Conservation (phyloP, 495 filamentous ascomycete genomes). For the Penicillium pancosmium region DNA sequence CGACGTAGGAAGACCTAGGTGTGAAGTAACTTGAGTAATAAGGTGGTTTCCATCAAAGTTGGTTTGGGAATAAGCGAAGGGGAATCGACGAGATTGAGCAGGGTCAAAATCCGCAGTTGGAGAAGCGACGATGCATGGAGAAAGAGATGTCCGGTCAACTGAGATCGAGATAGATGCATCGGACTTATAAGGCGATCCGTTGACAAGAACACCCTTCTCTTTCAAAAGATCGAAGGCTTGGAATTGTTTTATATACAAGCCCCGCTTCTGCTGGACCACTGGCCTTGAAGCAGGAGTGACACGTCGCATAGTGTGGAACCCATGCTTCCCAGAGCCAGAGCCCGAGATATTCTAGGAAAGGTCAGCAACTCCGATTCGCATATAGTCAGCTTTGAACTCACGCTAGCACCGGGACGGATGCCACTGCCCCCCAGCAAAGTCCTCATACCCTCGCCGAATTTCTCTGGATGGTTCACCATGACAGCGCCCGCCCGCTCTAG, state of each 20-base stretch:
- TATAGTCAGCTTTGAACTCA: constrained; percentile 21
- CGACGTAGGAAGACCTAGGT: constrained; percentile 53
- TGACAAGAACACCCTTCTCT: constrained; percentile 51
- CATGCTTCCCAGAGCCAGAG: constrained; percentile 42
- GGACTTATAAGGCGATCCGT: constrained; percentile 38
- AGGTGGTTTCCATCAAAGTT: constrained; percentile 34
- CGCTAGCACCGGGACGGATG: constrained; percentile 24
- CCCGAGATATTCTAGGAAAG: constrained; percentile 20
- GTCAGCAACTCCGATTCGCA: constrained; percentile 14
- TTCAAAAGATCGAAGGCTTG: constrained; percentile 64
- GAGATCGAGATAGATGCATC: constrained; percentile 61
- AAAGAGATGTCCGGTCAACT: constrained; percentile 63
- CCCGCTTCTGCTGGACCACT: constrained; percentile 47
- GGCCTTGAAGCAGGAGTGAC: constrained; percentile 16
- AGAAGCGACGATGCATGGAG: constrained; percentile 70
- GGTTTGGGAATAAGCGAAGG: constrained; percentile 58
- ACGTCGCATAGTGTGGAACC: constrained; percentile 55
- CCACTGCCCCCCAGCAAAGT: constrained; percentile 46
- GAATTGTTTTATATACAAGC: constrained; percentile 59
- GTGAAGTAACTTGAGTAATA: constrained; percentile 46
- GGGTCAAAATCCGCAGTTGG: constrained; percentile 44
- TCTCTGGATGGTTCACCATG: constrained; percentile 79
- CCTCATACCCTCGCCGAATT: constrained; percentile 76
- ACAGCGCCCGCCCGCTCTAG: constrained; percentile 72
- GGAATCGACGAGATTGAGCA: constrained; percentile 53